Percentiles rank a stretch among this genome's conserved stretches.
phyloP scores from a whole-genome alignment of 805 yeast genomes.

The Starmerella davenportii region DNA sequence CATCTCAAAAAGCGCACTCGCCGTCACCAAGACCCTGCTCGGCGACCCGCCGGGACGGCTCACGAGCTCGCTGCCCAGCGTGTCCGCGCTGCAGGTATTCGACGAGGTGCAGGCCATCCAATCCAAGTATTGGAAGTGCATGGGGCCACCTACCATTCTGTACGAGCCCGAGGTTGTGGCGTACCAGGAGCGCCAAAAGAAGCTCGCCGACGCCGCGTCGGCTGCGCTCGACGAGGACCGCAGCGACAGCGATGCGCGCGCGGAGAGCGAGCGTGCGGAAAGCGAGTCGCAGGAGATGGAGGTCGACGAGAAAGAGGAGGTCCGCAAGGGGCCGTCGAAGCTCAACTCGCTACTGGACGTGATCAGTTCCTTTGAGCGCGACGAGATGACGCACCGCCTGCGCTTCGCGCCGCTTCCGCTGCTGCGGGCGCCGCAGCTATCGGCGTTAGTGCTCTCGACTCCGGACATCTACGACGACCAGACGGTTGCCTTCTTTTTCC shows the following conservation, averaged over 20 bases:
- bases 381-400: conserved; percentile 32
- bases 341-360: conserved; percentile 40
- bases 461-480: conserved; percentile 42
- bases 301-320: background rate
- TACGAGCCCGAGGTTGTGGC: conserved; percentile 13
- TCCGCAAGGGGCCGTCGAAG: background rate
- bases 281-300: background rate
- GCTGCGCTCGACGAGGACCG: conserved; percentile 7
- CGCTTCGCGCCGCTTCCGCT: conserved; percentile 56
- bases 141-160: conserved; percentile 26
- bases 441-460: conserved; percentile 52
- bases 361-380: conserved; percentile 51
- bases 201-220: conserved; percentile 10
- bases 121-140: conserved; percentile 71
- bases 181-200: conserved; percentile 11
- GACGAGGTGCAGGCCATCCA: conserved; percentile 68
- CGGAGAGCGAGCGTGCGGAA: background rate
- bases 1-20: conserved; percentile 75
- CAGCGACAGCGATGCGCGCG: conserved; percentile 1
- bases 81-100: conserved; percentile 61
- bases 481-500: conserved; percentile 54
- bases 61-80: conserved; percentile 44
- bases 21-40: conserved; percentile 73
- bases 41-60: conserved; percentile 86
- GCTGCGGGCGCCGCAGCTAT: conserved; percentile 30